Base-by-base conservation (phyloP, 306 rosid genomes). In the Echinosophora koreensis region DNA sequence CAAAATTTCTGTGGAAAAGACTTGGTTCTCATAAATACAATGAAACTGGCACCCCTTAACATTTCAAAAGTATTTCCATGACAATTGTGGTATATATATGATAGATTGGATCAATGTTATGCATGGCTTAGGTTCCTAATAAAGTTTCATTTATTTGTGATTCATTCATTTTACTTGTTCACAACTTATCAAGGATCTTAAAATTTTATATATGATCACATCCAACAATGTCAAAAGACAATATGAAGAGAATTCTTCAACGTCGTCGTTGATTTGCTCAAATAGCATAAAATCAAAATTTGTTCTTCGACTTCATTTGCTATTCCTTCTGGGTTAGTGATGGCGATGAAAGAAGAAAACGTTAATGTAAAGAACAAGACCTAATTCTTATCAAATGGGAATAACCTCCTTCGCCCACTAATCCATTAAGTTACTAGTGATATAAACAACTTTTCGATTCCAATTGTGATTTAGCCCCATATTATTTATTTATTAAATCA, bases 41-140 rank as follows among this genome's bases (percentile, higher is more conserved):
- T 65, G 18, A 39, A 65, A 18, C 58, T 39, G 13, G 5, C 38
- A 57, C 35, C 14, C 4, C n/a, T 27, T 13, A 57, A 69, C 47
- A 39, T 56, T 77, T 46, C 68, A 7, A 61, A 70, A 17, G 22
- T 39, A 70, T 71, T 49, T 52, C 3, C 15, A 38, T 34, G 22
- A 17, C 55, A 68, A 32, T 9, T 22, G 22, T 22, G 22, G 15
- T 16, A 49, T 69, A 77, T 12, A 64, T 13, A 62, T 2, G 44
- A 72, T 8, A 30, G 51, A 66, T 27, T 66, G 22, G 39, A 44
- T 15, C n/a, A n/a, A n/a, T n/a, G n/a, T 34, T 34, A 61, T 30
- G 14, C 47, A 28, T 5, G 38, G 69, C 34, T 32, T 14, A 4
- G 12, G 2, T 35, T 51, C 46, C 35, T 16, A 70, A 27, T 3